These are phyloP conservation scores for Yamadazyma olivae DNA, from an alignment of 805 yeast genomes.

Conservation along the genomic window DNA sequence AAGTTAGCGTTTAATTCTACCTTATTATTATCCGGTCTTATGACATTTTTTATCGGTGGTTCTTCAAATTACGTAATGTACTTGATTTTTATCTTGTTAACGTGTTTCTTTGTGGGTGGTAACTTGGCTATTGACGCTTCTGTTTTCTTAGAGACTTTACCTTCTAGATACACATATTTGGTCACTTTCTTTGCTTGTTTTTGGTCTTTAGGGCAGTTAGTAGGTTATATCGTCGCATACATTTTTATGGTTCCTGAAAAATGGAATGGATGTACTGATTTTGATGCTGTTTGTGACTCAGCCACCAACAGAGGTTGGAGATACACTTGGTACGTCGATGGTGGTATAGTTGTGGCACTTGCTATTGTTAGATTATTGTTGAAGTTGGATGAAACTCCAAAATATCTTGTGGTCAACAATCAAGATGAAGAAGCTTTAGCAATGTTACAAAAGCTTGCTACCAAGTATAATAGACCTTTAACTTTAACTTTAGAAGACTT, in stretches of 20 bases:
- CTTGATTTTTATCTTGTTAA: slow-evolving; percentile 20
- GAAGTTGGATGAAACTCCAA: slow-evolving; percentile 52
- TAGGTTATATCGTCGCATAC: slow-evolving; percentile 51
- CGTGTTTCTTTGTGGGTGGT: slow-evolving; percentile 25
- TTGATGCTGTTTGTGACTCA: slow-evolving; percentile 40
- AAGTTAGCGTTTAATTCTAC: slow-evolving; percentile 44
- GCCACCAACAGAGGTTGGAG: slow-evolving; percentile 59
- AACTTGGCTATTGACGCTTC: slow-evolving; percentile 28
- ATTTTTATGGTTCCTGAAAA: slow-evolving; percentile 47
- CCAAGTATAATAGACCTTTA: slow-evolving; percentile 40
- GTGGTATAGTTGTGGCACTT: slow-evolving; percentile 44
- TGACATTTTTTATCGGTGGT: slow-evolving; percentile 23
- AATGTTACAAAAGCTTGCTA: slow-evolving; percentile 41
- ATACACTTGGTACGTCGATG: slow-evolving; percentile 47
- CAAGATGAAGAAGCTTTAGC: slow-evolving; percentile 48
- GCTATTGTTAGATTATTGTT: slow-evolving; percentile 29
- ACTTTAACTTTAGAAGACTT: slow-evolving; percentile 47
- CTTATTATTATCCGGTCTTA: slow-evolving; percentile 18
- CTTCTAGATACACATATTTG: slow-evolving; percentile 22
- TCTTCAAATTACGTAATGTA: slow-evolving; percentile 24
- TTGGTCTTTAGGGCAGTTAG: slow-evolving; percentile 63
- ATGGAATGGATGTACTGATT: slow-evolving; percentile 28
- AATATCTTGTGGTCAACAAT: slow-evolving; percentile 50
- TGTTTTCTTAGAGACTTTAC: slow-evolving; percentile 25
- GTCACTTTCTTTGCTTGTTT: slow-evolving; percentile 41